These are phyloP conservation scores for Jatropha multifida DNA, from an alignment of 441 rosid species.

Conservation along the genomic window DNA sequence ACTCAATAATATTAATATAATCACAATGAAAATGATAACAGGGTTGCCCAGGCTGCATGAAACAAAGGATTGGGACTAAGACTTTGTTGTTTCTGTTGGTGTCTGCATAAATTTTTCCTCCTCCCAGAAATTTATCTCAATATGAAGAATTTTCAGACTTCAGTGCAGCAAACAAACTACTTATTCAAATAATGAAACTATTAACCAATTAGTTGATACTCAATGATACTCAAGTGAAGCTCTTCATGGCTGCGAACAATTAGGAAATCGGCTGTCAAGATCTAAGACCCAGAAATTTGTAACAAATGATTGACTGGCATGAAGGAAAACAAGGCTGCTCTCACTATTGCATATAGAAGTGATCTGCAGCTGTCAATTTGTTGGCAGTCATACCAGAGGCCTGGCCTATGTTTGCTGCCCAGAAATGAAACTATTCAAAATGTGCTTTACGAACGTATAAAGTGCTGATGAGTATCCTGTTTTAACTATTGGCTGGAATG, in stretches of 20 bases:
- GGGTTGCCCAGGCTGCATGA: too few species aligned
- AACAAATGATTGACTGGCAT: background rate
- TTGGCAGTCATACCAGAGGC: background rate
- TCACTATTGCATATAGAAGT: background rate
- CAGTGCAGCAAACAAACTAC: background rate
- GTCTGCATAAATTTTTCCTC: too few species aligned
- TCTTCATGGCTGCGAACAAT: background rate
- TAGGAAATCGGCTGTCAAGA: background rate
- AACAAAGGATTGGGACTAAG: too few species aligned
- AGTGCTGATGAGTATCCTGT: background rate
- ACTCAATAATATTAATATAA: too few species aligned
- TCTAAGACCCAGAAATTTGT: background rate
- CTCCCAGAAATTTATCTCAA: too few species aligned
- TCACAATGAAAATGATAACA: too few species aligned
- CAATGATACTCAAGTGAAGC: background rate
- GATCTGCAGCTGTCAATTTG: background rate
- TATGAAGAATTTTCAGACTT: background rate
- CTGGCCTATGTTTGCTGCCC: too few species aligned
- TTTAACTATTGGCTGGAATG: background rate
- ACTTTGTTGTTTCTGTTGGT: too few species aligned
- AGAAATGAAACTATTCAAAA: too few species aligned
- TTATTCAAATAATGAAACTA: too few species aligned
- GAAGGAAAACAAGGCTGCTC: conserved; percentile 4
- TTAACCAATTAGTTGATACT: background rate
- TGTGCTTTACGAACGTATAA: too few species aligned